Evolutionary conservation across 352 stramenopile genomes (phyloP).

Genomic region (Pythium apleroticum): DNA sequence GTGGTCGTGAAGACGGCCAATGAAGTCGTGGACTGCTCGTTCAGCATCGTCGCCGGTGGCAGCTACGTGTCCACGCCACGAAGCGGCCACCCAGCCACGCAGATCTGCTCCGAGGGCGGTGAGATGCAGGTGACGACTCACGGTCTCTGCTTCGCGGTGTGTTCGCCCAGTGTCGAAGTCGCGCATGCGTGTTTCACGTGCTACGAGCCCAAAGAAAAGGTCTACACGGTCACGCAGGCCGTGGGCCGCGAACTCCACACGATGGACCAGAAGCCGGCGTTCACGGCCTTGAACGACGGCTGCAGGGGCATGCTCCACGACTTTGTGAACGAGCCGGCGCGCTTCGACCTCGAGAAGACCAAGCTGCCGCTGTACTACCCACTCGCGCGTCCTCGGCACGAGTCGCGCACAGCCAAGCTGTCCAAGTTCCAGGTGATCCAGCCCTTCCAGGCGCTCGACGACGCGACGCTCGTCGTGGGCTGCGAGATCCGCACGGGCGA

Average conservation of each 20-base stretch:
- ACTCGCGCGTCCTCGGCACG: constrained; percentile 51
- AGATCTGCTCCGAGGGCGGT: constrained; percentile 77
- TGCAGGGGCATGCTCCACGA: constrained; percentile 74
- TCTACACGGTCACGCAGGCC: constrained; percentile 66
- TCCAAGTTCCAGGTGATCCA: constrained; percentile 72
- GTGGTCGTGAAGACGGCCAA: constrained; percentile 63
- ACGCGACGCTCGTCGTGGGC: constrained; percentile 57
- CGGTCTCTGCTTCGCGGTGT: constrained; percentile 75
- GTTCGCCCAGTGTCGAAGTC: constrained; percentile 77
- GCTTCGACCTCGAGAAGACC: constrained; percentile 65
- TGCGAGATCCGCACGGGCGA: constrained; percentile 57
- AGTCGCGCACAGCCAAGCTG: constrained; percentile 39
- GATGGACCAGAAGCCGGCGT: constrained; percentile 72
- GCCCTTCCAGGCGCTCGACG: constrained; percentile 48
- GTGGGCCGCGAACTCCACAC: constrained; percentile 55
- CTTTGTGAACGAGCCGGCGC: constrained; percentile 53
- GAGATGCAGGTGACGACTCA: constrained; percentile 65
- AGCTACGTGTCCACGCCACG: constrained; percentile 24
- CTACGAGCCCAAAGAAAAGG: constrained; percentile 74
- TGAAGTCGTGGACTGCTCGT: constrained; percentile 72
- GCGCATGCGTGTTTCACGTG: constrained; percentile 79
- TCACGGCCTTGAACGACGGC: constrained; percentile 71
- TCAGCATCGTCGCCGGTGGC: constrained; percentile 51
- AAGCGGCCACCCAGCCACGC: constrained; percentile 37
- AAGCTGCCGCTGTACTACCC: constrained; percentile 76